These are phyloP conservation scores for Tolypocladium amazonense DNA, from an alignment of 2,329 filamentous ascomycete species.

Conservation along the genomic window DNA sequence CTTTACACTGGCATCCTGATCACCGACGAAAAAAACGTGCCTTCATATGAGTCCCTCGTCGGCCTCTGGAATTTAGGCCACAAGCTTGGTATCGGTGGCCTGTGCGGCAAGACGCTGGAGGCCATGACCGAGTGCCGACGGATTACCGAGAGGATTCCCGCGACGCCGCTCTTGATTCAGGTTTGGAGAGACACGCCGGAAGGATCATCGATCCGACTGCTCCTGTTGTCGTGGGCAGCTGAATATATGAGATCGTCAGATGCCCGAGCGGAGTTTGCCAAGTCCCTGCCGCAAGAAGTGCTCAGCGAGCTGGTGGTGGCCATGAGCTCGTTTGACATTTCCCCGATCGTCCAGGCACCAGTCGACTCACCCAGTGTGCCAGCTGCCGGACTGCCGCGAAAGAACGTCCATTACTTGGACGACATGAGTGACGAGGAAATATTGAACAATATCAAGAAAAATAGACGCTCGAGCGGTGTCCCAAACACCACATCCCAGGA, in stretches of 20 bases:
- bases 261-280: slow-evolving; percentile 45
- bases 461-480: slow-evolving; percentile 24
- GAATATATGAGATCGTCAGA: slow-evolving; percentile 52
- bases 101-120: slow-evolving; percentile 45
- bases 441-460: slow-evolving; percentile 24
- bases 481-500: slow-evolving; percentile 9
- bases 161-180: slow-evolving; percentile 46
- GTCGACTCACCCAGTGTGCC: slow-evolving; percentile 9
- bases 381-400: slow-evolving; percentile 18
- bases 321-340: slow-evolving; percentile 44
- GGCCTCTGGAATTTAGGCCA: slow-evolving; percentile 46
- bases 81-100: slow-evolving; percentile 39
- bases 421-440: slow-evolving; percentile 29
- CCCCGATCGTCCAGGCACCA: slow-evolving; percentile 18
- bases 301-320: slow-evolving; percentile 51
- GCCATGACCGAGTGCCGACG: slow-evolving; percentile 47
- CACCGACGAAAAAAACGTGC: slow-evolving; percentile 28
- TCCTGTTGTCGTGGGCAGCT: slow-evolving; percentile 51
- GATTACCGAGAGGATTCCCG: slow-evolving; percentile 43
- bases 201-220: slow-evolving; percentile 46
- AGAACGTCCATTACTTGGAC: slow-evolving; percentile 40
- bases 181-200: slow-evolving; percentile 53
- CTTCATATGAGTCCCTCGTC: slow-evolving; percentile 43
- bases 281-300: slow-evolving; percentile 50
- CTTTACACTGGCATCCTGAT: slow-evolving; percentile 41